Evolutionary conservation across 2,329 filamentous ascomycete species (phyloP).

Genomic region (Penicillium freii): DNA sequence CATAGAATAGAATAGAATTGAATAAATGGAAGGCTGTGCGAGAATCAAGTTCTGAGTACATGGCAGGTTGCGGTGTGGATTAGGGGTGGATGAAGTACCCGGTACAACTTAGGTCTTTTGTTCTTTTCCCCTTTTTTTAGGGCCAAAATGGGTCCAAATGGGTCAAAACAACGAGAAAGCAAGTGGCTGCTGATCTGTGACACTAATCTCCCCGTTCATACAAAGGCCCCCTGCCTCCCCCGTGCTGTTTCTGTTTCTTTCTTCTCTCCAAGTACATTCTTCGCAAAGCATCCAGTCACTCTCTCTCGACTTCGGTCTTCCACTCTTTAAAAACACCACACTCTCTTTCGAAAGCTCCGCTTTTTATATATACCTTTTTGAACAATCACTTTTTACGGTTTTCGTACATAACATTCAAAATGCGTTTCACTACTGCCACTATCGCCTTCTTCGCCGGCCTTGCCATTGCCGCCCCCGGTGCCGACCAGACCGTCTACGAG

Average conservation of each 20-base stretch:
- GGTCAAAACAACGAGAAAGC: neutral
- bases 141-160: slow-evolving; percentile 4
- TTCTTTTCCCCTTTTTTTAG: slow-evolving; percentile 12
- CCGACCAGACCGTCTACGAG: slow-evolving; percentile 53
- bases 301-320: slow-evolving; percentile 46
- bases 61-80: slow-evolving; percentile 5
- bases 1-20: neutral
- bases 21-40: slow-evolving; percentile 13
- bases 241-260: slow-evolving; percentile 23
- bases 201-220: slow-evolving; percentile 42
- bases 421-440: slow-evolving; percentile 45
- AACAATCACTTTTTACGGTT: slow-evolving; percentile 32
- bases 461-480: slow-evolving; percentile 38
- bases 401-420: slow-evolving; percentile 38
- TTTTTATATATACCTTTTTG: slow-evolving; percentile 25
- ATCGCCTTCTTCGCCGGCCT: slow-evolving; percentile 44
- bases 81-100: slow-evolving; percentile 7
- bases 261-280: slow-evolving; percentile 34
- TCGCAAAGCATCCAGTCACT: slow-evolving; percentile 34
- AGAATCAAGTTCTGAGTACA: slow-evolving; percentile 11
- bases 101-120: slow-evolving; percentile 2
- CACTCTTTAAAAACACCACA: slow-evolving; percentile 38
- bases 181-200: slow-evolving; percentile 27
- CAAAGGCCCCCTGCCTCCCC: slow-evolving; percentile 35
- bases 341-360: slow-evolving; percentile 27